Evolutionary conservation across 352 stramenopile genomes (phyloP).

Genomic region (Elongisporangium senticosum): DNA sequence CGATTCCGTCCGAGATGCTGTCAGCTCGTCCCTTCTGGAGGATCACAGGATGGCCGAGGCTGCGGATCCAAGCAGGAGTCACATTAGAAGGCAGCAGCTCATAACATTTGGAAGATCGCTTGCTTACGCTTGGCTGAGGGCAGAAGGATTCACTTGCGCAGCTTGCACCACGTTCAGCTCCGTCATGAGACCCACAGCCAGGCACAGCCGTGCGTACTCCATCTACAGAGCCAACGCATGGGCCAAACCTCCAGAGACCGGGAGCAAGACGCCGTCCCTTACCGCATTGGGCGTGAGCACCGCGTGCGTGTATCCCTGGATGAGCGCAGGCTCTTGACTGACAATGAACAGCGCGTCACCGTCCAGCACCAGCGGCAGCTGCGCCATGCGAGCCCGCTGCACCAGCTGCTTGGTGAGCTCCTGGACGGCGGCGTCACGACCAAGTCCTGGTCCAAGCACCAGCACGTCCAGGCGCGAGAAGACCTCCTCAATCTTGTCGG

Average conservation of each 20-base stretch:
- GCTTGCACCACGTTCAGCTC: slow-evolving; percentile 41
- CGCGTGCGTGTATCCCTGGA: slow-evolving; percentile 60
- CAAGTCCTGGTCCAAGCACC: slow-evolving; percentile 93
- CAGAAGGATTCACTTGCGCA: slow-evolving; percentile 33
- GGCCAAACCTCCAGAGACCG: neutral
- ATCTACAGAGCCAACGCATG: slow-evolving; percentile 36
- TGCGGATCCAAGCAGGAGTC: slow-evolving; percentile 8
- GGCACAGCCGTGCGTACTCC: slow-evolving; percentile 78
- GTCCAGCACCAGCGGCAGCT: slow-evolving; percentile 92
- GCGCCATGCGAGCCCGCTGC: slow-evolving; percentile 38
- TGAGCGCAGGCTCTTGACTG: slow-evolving; percentile 57
- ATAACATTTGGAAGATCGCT: neutral
- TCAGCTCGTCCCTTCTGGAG: slow-evolving; percentile 83
- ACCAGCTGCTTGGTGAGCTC: slow-evolving; percentile 72
- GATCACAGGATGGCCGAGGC: slow-evolving; percentile 75
- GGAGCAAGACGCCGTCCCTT: slow-evolving; percentile 2
- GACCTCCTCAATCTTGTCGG: slow-evolving; percentile 47
- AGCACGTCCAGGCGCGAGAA: slow-evolving; percentile 66
- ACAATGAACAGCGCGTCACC: slow-evolving; percentile 92
- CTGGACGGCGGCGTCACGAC: slow-evolving; percentile 86
- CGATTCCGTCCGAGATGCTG: slow-evolving; percentile 69
- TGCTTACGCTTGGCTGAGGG: slow-evolving; percentile 56
- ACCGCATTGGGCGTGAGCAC: slow-evolving; percentile 94
- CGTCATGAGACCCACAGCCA: slow-evolving; percentile 33
- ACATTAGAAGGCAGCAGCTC: neutral